Conservation (phyloP, 352 stramenopile species). For the Globisporangium paddicum region DNA sequence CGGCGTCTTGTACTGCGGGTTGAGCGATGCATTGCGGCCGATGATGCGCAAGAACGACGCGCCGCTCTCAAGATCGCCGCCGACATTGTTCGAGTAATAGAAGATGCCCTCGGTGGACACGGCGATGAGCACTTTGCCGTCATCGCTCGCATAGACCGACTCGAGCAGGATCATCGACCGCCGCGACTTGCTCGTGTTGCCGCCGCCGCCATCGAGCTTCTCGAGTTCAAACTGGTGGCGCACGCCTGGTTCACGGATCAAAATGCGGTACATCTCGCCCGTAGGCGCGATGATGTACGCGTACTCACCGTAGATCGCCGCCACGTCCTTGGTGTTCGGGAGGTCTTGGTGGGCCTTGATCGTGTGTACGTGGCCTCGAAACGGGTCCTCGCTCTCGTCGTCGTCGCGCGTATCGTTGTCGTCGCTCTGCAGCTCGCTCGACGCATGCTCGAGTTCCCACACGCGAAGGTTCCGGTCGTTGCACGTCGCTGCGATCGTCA, state of each 20-base stretch:
- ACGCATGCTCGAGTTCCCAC: slow-evolving; percentile 52
- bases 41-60: slow-evolving; percentile 46
- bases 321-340: slow-evolving; percentile 52
- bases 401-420: slow-evolving; percentile 20
- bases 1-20: slow-evolving; percentile 55
- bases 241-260: slow-evolving; percentile 30
- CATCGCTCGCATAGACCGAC: slow-evolving; percentile 58
- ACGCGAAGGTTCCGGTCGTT: slow-evolving; percentile 61
- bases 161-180: slow-evolving; percentile 67
- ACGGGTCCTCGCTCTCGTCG: slow-evolving; percentile 4
- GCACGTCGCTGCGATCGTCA: slow-evolving; percentile 43
- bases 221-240: slow-evolving; percentile 65
- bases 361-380: slow-evolving; percentile 21
- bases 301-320: slow-evolving; percentile 49
- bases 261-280: slow-evolving; percentile 61
- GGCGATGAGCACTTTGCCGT: slow-evolving; percentile 50
- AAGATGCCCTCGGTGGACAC: slow-evolving; percentile 70
- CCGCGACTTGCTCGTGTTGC: slow-evolving; percentile 50
- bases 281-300: slow-evolving; percentile 65
- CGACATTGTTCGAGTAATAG: slow-evolving; percentile 55
- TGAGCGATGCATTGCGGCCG: slow-evolving; percentile 59
- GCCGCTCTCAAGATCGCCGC: slow-evolving; percentile 5
- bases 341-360: slow-evolving; percentile 55
- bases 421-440: slow-evolving; percentile 18
- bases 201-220: slow-evolving; percentile 45